These are phyloP conservation scores for Arthrinium phaeospermum DNA, from an alignment of 2,329 filamentous ascomycete species.

Conservation along the genomic window DNA sequence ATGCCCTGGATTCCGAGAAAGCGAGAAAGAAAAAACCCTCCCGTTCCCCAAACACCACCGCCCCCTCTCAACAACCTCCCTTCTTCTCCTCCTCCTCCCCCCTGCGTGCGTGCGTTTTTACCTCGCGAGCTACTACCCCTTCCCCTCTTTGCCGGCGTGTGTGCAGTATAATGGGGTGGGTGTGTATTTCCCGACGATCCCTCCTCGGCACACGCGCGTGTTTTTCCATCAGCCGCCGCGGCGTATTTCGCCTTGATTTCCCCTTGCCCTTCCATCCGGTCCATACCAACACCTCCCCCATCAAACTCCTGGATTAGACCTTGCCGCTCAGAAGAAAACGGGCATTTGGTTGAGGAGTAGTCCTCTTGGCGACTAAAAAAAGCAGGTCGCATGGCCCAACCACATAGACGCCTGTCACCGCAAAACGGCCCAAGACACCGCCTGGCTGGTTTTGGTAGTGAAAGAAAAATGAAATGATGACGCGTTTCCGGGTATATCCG, in stretches of 20 bases:
- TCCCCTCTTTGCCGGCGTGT: not conserved
- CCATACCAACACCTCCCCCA: not conserved
- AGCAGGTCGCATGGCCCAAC: not conserved
- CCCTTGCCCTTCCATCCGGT: not conserved
- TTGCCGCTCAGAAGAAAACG: not conserved
- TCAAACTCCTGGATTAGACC: constrained; percentile 14
- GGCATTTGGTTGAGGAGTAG: not conserved
- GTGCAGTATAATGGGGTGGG: not conserved
- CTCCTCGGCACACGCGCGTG: not conserved
- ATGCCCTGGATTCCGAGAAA: not conserved
- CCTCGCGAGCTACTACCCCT: not conserved
- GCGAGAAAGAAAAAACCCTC: not conserved
- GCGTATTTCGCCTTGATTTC: not conserved
- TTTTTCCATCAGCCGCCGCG: not conserved
- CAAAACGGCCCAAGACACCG: not conserved
- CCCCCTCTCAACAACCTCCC: not conserved
- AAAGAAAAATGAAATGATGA: constrained; percentile 16
- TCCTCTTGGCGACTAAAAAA: not conserved
- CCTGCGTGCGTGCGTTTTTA: not conserved
- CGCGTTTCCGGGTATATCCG: constrained; percentile 19
- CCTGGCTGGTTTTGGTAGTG: not conserved
- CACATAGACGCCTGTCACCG: not conserved
- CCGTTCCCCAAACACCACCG: not conserved
- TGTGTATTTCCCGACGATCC: not conserved
- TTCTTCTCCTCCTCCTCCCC: not conserved